A percentile compares a stretch with the other conserved stretches of the same genome.
phyloP scores from a whole-genome alignment of 495 filamentous ascomycete genomes.

The Staphylotrichum longicolle region DNA sequence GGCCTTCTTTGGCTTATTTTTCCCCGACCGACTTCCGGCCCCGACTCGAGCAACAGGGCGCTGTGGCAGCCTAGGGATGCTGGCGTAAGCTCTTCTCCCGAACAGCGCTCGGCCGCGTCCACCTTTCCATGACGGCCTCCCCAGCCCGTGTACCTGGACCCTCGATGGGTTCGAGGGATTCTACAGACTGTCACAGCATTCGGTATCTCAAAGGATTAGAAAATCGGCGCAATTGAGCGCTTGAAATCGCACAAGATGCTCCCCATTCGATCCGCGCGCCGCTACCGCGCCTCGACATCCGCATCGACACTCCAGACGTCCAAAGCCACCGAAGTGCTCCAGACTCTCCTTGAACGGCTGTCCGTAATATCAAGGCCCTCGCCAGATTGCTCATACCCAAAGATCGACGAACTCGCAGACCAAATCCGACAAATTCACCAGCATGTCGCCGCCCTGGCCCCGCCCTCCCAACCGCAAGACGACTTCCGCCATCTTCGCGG shows the following conservation, averaged over 20 bases:
- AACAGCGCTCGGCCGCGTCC: slow-evolving; percentile 3
- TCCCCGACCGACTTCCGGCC: too few species aligned
- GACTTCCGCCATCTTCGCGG: slow-evolving; percentile 79
- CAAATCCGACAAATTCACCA: slow-evolving; percentile 46
- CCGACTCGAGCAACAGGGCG: too few species aligned
- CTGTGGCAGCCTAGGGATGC: slow-evolving; percentile 3
- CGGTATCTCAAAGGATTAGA: slow-evolving; percentile 30
- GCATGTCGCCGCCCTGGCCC: slow-evolving; percentile 46
- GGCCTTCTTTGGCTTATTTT: too few species aligned
- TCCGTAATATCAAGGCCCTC: slow-evolving; percentile 27
- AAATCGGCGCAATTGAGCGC: slow-evolving; percentile 17
- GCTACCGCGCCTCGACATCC: slow-evolving; percentile 63
- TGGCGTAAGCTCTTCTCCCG: slow-evolving; percentile 20
- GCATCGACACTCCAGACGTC: slow-evolving; percentile 54
- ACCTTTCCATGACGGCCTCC: slow-evolving; percentile 28
- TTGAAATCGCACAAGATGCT: slow-evolving; percentile 33
- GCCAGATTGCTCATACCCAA: slow-evolving; percentile 38
- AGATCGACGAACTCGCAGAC: slow-evolving; percentile 41
- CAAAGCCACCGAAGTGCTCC: slow-evolving; percentile 59
- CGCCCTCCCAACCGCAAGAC: slow-evolving; percentile 57
- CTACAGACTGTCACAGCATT: slow-evolving; percentile 12
- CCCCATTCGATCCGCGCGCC: slow-evolving; percentile 46
- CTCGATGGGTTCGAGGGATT: slow-evolving; percentile 33
- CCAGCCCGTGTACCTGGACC: slow-evolving; percentile 24
- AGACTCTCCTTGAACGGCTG: slow-evolving; percentile 57